Percentiles rank a stretch among this genome's conserved stretches.
phyloP scores from a whole-genome alignment of 179 eudicot genomes.

The Nepenthes alata region DNA sequence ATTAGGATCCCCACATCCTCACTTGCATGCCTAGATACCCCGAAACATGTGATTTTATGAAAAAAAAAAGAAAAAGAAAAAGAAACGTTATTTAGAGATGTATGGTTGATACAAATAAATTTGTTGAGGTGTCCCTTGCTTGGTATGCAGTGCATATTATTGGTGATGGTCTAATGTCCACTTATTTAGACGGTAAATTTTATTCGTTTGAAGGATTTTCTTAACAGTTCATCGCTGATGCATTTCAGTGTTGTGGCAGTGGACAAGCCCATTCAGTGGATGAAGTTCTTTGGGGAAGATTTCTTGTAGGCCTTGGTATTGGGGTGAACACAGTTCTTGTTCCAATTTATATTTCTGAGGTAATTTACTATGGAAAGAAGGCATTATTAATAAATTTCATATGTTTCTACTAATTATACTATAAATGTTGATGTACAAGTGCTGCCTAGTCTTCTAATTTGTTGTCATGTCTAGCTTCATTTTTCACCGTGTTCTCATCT shows the following conservation, averaged over 20 bases:
- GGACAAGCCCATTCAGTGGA: conserved; percentile 74
- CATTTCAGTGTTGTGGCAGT: conserved; percentile 27
- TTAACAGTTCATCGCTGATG: neutral
- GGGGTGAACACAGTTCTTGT: conserved; percentile 82
- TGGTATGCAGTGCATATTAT: too few relatives aligned
- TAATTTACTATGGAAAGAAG: conserved; percentile 4
- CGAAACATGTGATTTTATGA: too few relatives aligned
- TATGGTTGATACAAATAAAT: too few relatives aligned
- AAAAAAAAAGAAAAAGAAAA: too few relatives aligned
- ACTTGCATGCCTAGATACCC: too few relatives aligned
- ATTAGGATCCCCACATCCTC: too few relatives aligned
- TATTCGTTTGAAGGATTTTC: neutral
- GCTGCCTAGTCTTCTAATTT: neutral
- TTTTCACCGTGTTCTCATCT: neutral
- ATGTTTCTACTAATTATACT: neutral
- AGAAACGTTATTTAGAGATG: too few relatives aligned
- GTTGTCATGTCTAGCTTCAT: neutral
- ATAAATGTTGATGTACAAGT: too few relatives aligned
- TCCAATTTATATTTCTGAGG: conserved; percentile 87
- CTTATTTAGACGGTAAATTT: neutral
- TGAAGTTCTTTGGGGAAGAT: conserved; percentile 67
- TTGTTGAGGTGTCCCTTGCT: too few relatives aligned
- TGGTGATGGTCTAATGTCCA: too few relatives aligned
- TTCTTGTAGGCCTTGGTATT: conserved; percentile 82
- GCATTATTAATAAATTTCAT: neutral